These are phyloP conservation scores for Trametes sanguinea DNA, from an alignment of 768 basidiomycete genomes.

Conservation along the genomic window DNA sequence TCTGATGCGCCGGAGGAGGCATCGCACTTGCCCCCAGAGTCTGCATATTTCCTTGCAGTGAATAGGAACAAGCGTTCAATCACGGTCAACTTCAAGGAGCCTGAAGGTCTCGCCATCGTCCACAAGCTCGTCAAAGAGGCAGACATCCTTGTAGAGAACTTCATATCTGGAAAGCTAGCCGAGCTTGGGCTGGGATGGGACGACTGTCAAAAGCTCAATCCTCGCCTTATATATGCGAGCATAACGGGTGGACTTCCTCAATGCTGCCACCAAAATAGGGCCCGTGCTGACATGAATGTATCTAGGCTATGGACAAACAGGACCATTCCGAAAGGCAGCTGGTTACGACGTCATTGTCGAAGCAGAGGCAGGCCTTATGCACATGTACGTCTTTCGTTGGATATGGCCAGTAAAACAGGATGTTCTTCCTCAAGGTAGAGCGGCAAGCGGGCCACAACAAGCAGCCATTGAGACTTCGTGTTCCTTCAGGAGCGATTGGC, in stretches of 20 bases:
- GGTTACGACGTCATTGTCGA: slow-evolving; percentile 82
- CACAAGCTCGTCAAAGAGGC: slow-evolving; percentile 68
- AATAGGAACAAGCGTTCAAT: slow-evolving; percentile 91
- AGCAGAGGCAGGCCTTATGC: slow-evolving; percentile 93
- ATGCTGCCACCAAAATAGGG: not conserved
- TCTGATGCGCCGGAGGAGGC: slow-evolving; percentile 50
- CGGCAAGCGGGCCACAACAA: no score
- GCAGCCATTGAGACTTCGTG: no score
- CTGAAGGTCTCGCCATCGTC: slow-evolving; percentile 75
- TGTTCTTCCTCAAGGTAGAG: no score
- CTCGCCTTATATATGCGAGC: slow-evolving; percentile 81
- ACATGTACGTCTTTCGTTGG: slow-evolving; percentile 58
- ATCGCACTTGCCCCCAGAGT: slow-evolving; percentile 78
- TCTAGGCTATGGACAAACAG: slow-evolving; percentile 84
- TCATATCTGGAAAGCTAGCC: slow-evolving; percentile 80
- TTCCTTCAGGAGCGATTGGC: no score
- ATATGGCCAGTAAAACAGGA: no score
- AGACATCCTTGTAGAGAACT: slow-evolving; percentile 91
- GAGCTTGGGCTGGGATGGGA: slow-evolving; percentile 86
- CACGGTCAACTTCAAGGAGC: slow-evolving; percentile 83
- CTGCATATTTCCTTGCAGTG: slow-evolving; percentile 87
- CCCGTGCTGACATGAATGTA: not conserved
- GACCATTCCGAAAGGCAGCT: slow-evolving; percentile 79
- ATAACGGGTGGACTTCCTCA: slow-evolving; percentile 65
- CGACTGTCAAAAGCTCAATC: slow-evolving; percentile 76